These are phyloP conservation scores for Leccinum pachyderme DNA, from an alignment of 1,284 basidiomycete species.

Conservation along the genomic window DNA sequence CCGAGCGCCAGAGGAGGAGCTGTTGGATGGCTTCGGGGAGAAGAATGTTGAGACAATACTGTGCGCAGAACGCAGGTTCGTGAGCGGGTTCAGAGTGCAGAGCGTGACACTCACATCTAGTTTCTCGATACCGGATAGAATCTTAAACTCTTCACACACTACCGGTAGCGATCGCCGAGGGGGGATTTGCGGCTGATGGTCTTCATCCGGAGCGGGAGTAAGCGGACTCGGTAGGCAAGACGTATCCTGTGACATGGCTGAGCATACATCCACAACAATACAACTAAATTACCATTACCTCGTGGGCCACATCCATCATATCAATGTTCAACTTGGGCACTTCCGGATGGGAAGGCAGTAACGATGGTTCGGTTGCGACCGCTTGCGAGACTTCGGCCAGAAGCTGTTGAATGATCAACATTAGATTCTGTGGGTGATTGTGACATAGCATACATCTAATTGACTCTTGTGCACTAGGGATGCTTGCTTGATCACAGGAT, in stretches of 20 bases:
- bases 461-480: slow-evolving; percentile 20
- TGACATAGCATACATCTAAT: slow-evolving; percentile 25
- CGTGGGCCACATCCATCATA: neutral
- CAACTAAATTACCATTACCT: slow-evolving; percentile 21
- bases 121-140: slow-evolving; percentile 52
- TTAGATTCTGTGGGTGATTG: slow-evolving; percentile 16
- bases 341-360: slow-evolving; percentile 27
- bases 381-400: slow-evolving; percentile 32
- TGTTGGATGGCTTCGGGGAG: slow-evolving; percentile 68
- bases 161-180: slow-evolving; percentile 22
- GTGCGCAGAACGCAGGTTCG: neutral
- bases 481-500: slow-evolving; percentile 15
- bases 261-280: slow-evolving; percentile 1
- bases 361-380: slow-evolving; percentile 30
- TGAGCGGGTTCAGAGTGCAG: neutral
- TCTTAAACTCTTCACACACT: slow-evolving; percentile 50
- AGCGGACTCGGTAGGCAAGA: slow-evolving; percentile 26
- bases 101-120: slow-evolving; percentile 45
- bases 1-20: slow-evolving; percentile 65
- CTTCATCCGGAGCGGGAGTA: slow-evolving; percentile 16
- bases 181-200: neutral
- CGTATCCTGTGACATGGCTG: slow-evolving; percentile 14
- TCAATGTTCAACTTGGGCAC: slow-evolving; percentile 19
- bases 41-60: slow-evolving; percentile 73
- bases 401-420: slow-evolving; percentile 24